These are phyloP conservation scores for Anastatica hierochuntica DNA, from an alignment of 345 rosid genomes.

Conservation along the genomic window DNA sequence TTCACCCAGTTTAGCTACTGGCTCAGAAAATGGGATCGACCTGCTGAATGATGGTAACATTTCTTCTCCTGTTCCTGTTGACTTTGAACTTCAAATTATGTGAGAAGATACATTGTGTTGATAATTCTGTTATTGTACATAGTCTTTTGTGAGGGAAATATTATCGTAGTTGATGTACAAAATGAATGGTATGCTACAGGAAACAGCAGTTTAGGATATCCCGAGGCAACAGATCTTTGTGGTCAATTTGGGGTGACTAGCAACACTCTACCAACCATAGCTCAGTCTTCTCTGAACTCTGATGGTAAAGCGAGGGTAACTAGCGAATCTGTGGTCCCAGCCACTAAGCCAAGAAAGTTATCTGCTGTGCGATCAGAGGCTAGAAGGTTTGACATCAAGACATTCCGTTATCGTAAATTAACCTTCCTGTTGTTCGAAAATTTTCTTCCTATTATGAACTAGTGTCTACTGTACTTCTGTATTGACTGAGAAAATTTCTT, in stretches of 20 bases:
- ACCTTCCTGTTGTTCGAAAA: neutral
- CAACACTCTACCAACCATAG: conserved; percentile 43
- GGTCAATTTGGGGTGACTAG: conserved; percentile 31
- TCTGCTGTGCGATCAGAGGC: conserved; percentile 65
- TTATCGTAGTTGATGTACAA: no score
- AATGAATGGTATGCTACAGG: conserved; percentile 39
- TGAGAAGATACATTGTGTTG: neutral
- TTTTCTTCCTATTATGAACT: neutral
- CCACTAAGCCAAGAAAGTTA: conserved; percentile 55
- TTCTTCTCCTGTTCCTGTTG: neutral
- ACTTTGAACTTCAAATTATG: no score
- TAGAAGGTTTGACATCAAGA: conserved; percentile 47
- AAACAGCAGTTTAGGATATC: conserved; percentile 34
- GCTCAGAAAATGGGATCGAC: neutral
- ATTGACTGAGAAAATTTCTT: conserved; percentile 7
- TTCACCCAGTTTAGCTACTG: conserved; percentile 14
- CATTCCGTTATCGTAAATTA: no score
- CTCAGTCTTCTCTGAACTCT: conserved; percentile 41
- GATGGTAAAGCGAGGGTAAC: conserved; percentile 42
- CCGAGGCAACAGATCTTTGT: conserved; percentile 35
- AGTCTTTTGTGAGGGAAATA: no score
- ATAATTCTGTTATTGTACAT: no score
- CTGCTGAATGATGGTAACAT: conserved; percentile 44
- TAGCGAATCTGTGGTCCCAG: conserved; percentile 43
- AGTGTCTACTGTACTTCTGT: neutral